A percentile compares a stretch with the other conserved stretches of the same genome.
Evolutionary conservation across 2,329 filamentous ascomycete species (phyloP).

Genomic region (Aspergillus fischeri): DNA sequence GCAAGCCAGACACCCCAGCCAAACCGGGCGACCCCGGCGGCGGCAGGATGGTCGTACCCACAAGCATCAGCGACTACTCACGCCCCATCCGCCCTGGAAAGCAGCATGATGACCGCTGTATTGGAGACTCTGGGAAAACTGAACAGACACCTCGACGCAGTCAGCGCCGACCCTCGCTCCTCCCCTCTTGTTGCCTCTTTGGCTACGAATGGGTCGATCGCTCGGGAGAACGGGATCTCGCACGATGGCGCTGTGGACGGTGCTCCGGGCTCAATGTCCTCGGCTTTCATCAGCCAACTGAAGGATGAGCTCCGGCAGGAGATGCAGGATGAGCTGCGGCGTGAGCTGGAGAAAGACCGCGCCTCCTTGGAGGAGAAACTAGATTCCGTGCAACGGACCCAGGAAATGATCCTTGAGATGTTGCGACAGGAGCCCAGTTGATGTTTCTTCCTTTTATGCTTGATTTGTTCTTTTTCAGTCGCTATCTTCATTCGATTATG

Average conservation of each 20-base stretch:
- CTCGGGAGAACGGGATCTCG: not conserved
- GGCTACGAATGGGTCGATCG: constrained; percentile 2
- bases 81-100: constrained; percentile 13
- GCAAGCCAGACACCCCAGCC: constrained; percentile 14
- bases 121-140: constrained; percentile 35
- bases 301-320: constrained; percentile 33
- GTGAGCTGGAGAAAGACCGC: constrained; percentile 31
- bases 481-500: constrained; percentile 9
- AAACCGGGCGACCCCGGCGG: not conserved
- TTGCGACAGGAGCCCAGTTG: constrained; percentile 32
- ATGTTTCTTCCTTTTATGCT: constrained; percentile 5
- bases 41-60: not conserved
- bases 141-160: constrained; percentile 34
- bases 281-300: constrained; percentile 18
- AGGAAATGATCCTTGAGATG: constrained; percentile 41
- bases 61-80: constrained; percentile 8
- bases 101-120: constrained; percentile 30
- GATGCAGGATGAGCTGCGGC: constrained; percentile 29
- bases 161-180: constrained; percentile 14
- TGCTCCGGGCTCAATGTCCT: not conserved
- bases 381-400: constrained; percentile 36
- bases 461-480: constrained; percentile 7
- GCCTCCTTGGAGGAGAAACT: constrained; percentile 32
- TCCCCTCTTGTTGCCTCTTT: constrained; percentile 24
- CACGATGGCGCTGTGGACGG: not conserved